Evolutionary conservation across 2,329 filamentous ascomycete species (phyloP).

Genomic region (Aureobasidium sp.): DNA sequence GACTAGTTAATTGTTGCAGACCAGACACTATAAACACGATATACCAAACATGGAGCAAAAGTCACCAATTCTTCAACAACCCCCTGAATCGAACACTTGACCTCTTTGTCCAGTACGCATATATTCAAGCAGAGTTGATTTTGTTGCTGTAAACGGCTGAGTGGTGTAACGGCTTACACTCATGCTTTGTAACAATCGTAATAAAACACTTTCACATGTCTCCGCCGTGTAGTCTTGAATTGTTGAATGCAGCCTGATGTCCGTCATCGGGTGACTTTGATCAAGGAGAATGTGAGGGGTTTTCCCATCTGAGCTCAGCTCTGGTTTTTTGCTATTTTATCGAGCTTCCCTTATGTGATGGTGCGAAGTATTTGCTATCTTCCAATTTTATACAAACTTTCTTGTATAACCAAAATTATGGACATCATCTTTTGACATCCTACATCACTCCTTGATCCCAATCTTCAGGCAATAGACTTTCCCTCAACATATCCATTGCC

Average conservation of each 20-base stretch:
- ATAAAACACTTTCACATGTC: not conserved
- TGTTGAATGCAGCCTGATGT: not conserved
- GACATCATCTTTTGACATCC: not conserved
- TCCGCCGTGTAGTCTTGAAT: not conserved
- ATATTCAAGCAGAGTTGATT: not conserved
- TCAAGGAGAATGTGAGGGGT: not conserved
- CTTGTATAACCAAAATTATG: not conserved
- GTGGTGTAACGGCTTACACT: not conserved
- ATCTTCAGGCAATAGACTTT: conserved; percentile 8
- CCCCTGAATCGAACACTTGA: not conserved
- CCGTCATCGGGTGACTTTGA: not conserved
- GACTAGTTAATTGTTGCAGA: not conserved
- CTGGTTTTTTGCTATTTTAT: not conserved
- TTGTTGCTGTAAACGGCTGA: not conserved
- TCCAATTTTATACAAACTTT: not conserved
- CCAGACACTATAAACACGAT: not conserved
- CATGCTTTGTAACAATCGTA: not conserved
- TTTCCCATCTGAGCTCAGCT: not conserved
- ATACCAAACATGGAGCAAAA: not conserved
- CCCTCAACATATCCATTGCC: conserved; percentile 14
- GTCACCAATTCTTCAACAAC: not conserved
- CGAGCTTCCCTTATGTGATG: not conserved
- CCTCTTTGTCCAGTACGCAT: not conserved
- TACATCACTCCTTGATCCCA: conserved; percentile 11
- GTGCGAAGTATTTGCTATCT: not conserved